Percentiles rank a stretch among this genome's conserved stretches.
phyloP scores from a whole-genome alignment of 2,329 filamentous ascomycete genomes.

The Metarhizium anisopliae region DNA sequence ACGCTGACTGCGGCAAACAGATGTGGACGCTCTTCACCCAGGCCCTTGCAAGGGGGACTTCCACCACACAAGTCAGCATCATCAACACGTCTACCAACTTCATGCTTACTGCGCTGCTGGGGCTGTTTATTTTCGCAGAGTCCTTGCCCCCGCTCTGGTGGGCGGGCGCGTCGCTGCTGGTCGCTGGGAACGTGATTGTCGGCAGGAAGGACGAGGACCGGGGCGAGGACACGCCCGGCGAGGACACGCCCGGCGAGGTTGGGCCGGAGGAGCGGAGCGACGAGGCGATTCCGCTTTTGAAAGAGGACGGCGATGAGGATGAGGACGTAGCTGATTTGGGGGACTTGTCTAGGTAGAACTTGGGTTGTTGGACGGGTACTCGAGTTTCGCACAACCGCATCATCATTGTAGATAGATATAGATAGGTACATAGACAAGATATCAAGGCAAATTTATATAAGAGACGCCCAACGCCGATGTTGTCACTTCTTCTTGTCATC shows the following conservation, averaged over 20 bases:
- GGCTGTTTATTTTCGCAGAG: slow-evolving; percentile 63
- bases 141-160: slow-evolving; percentile 66
- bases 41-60: slow-evolving; percentile 63
- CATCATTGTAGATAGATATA: too few relatives aligned
- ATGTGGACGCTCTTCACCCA: slow-evolving; percentile 83
- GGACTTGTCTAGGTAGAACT: slow-evolving; percentile 12
- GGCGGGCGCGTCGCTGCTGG: slow-evolving; percentile 61
- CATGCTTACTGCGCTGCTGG: slow-evolving; percentile 65
- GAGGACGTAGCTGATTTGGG: slow-evolving; percentile 28
- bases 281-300: slow-evolving; percentile 19
- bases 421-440: too few relatives aligned
- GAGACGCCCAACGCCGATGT: not conserved
- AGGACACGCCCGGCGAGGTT: slow-evolving; percentile 8
- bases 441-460: too few relatives aligned
- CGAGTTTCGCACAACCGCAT: too few relatives aligned
- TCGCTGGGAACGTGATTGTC: slow-evolving; percentile 71
- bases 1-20: slow-evolving; percentile 15
- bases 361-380: too few relatives aligned
- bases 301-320: slow-evolving; percentile 9
- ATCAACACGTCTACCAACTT: slow-evolving; percentile 80
- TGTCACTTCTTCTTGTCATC: slow-evolving; percentile 4
- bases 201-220: slow-evolving; percentile 54
- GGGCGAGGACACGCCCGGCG: slow-evolving; percentile 6
- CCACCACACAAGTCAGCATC: slow-evolving; percentile 71
- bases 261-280: slow-evolving; percentile 4